Evolutionary conservation across 2,329 filamentous ascomycete species (phyloP), one percentile per base, ranked within the genome.

Genomic region (Arthrobotrys pseudoclavata): DNA sequence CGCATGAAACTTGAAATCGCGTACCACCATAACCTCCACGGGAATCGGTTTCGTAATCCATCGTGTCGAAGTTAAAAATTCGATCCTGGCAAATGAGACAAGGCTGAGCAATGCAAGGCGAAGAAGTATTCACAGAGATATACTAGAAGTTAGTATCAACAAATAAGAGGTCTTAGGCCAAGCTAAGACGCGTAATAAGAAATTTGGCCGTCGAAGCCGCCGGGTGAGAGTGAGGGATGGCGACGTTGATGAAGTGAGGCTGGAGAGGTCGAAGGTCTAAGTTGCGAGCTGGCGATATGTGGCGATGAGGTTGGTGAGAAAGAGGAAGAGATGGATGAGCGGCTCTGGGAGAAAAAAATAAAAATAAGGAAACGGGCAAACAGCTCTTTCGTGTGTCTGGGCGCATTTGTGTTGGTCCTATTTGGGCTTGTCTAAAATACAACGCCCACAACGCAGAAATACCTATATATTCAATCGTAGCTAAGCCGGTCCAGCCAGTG

Each of bases 31-130:
- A 91, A 82, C 79, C 80, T 79, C 86, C 86, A 84, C 88, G 88
- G 83, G 87, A 87, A 80, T 91, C 89, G 82, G 87, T 87, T 83
- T 91, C 89, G 85, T 90, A 91, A 81, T 91, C 89, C 85, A 89
- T 88, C 77, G 76, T 79, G 67, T 42, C 55, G 37, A 40, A 42
- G 20, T 18, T 31, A 24, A 50, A 34, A 9, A 12, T 12, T 69
- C 61, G 62, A 34, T 9, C 40, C 45, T 57, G 55, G 60, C 37
- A 62, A 71, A 67, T 64, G 45, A 57, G 24, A 47, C 29, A 20
- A 53, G 61, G 60, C 53, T 70, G 66, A 57, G 60, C 31, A 53
- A 52, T 22, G 53, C 42, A 45, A 45, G 18, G n/a, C n/a, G 42
- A 45, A 45, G 4, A 12, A 42, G 37, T 9, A 34, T 62, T 47